A percentile compares a stretch with the other conserved stretches of the same genome.
Conservation (phyloP, 1,139 yeast species). For the Debaryomyces sp. region DNA sequence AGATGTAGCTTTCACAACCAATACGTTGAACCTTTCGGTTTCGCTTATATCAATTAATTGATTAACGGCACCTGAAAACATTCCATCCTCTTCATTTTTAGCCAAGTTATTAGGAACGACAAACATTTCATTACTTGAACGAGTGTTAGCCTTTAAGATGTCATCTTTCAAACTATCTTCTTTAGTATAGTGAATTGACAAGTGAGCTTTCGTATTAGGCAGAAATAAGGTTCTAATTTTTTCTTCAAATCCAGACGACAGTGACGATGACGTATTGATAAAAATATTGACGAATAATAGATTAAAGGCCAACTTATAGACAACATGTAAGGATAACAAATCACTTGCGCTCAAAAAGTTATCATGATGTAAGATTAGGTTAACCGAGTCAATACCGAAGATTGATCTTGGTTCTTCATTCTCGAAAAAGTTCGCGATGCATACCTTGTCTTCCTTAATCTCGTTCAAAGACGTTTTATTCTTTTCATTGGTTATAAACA, state of each 20-base stretch:
- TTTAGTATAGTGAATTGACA: slow-evolving; percentile 15
- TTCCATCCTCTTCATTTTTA: slow-evolving; percentile 7
- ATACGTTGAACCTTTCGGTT: slow-evolving; percentile 25
- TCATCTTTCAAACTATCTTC: slow-evolving; percentile 19
- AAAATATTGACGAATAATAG: slow-evolving; percentile 22
- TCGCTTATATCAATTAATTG: slow-evolving; percentile 23
- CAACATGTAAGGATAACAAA: slow-evolving; percentile 31
- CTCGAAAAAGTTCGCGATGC: slow-evolving; percentile 9
- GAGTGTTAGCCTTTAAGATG: slow-evolving; percentile 15
- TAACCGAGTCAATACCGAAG: slow-evolving; percentile 22
- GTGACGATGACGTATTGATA: slow-evolving; percentile 20
- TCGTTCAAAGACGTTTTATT: slow-evolving; percentile 8
- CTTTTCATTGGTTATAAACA: slow-evolving; percentile 28
- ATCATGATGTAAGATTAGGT: slow-evolving; percentile 33
- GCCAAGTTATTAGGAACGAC: slow-evolving; percentile 27
- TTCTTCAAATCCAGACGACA: slow-evolving; percentile 22
- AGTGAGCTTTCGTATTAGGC: background rate
- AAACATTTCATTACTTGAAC: slow-evolving; percentile 24
- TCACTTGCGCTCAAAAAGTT: slow-evolving; percentile 37
- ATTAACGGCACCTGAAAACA: slow-evolving; percentile 20
- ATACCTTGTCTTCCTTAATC: slow-evolving; percentile 9
- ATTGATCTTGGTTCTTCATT: slow-evolving; percentile 15
- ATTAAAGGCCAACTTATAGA: slow-evolving; percentile 22
- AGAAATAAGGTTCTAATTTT: slow-evolving; percentile 20
- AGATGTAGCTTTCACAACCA: slow-evolving; percentile 23